Evolutionary conservation across 768 basidiomycete genomes (phyloP).

Genomic region (Suillus cothurnatus): DNA sequence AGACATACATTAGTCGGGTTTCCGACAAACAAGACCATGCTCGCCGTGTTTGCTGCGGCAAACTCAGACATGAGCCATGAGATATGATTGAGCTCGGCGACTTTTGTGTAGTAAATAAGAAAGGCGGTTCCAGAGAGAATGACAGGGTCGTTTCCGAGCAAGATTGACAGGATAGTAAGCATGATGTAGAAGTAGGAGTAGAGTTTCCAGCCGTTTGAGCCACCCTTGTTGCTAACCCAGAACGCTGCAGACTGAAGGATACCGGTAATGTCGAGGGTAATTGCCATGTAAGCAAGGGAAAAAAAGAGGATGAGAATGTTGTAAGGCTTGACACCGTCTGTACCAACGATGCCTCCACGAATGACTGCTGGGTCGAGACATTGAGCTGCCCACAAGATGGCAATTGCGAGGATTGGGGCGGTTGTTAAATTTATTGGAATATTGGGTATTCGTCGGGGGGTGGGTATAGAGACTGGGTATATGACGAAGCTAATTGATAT

Average conservation of each 20-base stretch:
- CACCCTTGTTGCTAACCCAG: conserved; percentile 83
- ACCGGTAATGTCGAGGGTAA: conserved; percentile 89
- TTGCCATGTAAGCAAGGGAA: conserved; percentile 89
- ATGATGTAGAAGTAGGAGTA: conserved; percentile 84
- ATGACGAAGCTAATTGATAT: conserved; percentile 57
- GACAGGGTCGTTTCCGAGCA: conserved; percentile 94
- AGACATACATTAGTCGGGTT: conserved; percentile 82
- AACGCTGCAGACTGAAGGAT: conserved; percentile 86
- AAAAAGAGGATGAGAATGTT: conserved; percentile 94
- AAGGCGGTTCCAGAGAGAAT: conserved; percentile 92
- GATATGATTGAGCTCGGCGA: conserved; percentile 48
- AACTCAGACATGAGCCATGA: conserved; percentile 80
- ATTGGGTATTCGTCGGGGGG: conserved; percentile 33
- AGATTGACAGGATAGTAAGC: conserved; percentile 72
- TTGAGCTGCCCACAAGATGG: conserved; percentile 56
- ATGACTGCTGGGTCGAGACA: conserved; percentile 52
- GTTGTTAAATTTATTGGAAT: conserved; percentile 53
- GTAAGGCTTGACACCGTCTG: conserved; percentile 81
- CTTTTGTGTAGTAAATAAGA: conserved; percentile 83
- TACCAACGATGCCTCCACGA: conserved; percentile 77
- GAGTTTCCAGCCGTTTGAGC: conserved; percentile 67
- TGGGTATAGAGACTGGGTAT: conserved; percentile 43
- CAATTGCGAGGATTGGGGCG: conserved; percentile 54
- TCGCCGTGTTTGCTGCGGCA: conserved; percentile 78
- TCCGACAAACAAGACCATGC: conserved; percentile 76